Percentiles rank a stretch among this genome's conserved stretches.
Conservation (phyloP, 2,329 filamentous ascomycete species). For the Ophiostoma ips region DNA sequence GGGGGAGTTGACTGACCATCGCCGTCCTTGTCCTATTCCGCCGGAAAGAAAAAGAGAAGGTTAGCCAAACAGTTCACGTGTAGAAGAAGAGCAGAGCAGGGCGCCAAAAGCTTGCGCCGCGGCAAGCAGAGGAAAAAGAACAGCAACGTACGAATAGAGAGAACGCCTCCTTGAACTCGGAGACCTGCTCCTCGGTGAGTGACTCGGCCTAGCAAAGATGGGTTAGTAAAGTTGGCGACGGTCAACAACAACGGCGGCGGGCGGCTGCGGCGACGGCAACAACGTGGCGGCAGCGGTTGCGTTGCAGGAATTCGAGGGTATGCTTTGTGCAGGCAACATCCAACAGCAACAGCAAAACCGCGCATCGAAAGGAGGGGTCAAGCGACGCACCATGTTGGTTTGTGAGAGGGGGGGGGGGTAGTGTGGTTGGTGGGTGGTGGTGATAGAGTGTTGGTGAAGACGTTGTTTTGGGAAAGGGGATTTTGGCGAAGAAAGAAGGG, state of each 20-base stretch:
- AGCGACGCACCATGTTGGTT: constrained; percentile 1
- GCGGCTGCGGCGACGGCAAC: not conserved
- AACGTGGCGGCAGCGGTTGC: not conserved
- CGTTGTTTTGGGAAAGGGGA: not conserved
- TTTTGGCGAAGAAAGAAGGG: constrained; percentile 1
- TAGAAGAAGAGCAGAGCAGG: no score
- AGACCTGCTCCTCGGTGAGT: constrained; percentile 99
- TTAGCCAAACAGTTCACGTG: constrained; percentile 2
- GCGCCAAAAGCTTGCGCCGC: not conserved
- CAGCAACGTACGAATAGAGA: constrained; percentile 82
- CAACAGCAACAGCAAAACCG: not conserved
- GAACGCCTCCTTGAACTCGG: constrained; percentile 99
- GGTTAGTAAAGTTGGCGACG: constrained; percentile 1
- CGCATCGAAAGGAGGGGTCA: not conserved
- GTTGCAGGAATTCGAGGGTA: not conserved
- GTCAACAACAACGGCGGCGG: not conserved
- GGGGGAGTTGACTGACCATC: constrained; percentile 15
- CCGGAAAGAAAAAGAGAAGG: not conserved
- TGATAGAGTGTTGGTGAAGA: not conserved
- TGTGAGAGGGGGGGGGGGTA: no score
- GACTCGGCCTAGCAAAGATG: constrained; percentile 67
- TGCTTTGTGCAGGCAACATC: not conserved
- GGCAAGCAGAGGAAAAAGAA: constrained; percentile 8
- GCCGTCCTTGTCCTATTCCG: constrained; percentile 17
- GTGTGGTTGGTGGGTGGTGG: not conserved